A percentile compares a stretch with the other conserved stretches of the same genome.
phyloP scores from a whole-genome alignment of 2,329 filamentous ascomycete genomes.

The Trichoderma oligosporum region DNA sequence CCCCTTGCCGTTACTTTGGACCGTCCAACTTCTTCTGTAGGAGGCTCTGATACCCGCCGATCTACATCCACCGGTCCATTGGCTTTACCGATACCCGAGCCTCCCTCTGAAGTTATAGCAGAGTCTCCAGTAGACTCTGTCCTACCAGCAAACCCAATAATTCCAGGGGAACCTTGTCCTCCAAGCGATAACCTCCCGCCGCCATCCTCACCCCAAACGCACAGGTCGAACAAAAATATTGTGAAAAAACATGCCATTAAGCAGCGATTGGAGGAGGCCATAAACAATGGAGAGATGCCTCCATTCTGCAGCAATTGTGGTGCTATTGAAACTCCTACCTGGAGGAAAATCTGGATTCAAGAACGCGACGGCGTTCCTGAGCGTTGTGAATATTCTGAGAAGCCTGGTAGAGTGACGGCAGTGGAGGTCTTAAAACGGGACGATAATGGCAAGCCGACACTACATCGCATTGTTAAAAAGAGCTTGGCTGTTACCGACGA shows the following conservation, averaged over 20 bases:
- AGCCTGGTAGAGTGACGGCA: conserved; percentile 69
- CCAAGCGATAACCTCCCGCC: conserved; percentile 41
- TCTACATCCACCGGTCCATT: conserved; percentile 35
- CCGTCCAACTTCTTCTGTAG: conserved; percentile 24
- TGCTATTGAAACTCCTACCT: conserved; percentile 91
- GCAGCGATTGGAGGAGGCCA: conserved; percentile 57
- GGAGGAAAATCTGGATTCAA: conserved; percentile 89
- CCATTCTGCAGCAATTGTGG: conserved; percentile 91
- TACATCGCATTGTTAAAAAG: conserved; percentile 78
- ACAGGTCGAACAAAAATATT: conserved; percentile 59
- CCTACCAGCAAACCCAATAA: conserved; percentile 6
- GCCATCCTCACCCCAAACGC: conserved; percentile 40
- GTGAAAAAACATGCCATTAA: conserved; percentile 61
- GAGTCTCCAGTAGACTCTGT: background rate
- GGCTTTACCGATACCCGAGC: conserved; percentile 38
- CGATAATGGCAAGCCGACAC: conserved; percentile 56
- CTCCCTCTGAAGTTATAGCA: conserved; percentile 25
- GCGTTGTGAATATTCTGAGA: conserved; percentile 64
- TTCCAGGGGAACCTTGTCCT: conserved; percentile 41
- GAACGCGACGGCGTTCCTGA: conserved; percentile 65
- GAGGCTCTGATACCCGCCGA: conserved; percentile 39
- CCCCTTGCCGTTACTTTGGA: conserved; percentile 22
- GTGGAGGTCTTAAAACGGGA: conserved; percentile 66
- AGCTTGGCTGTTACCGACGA: conserved; percentile 59
- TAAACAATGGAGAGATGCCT: conserved; percentile 79